These are phyloP conservation scores for Fusarium nanum DNA, from an alignment of 2,329 filamentous ascomycete genomes.

Conservation along the genomic window DNA sequence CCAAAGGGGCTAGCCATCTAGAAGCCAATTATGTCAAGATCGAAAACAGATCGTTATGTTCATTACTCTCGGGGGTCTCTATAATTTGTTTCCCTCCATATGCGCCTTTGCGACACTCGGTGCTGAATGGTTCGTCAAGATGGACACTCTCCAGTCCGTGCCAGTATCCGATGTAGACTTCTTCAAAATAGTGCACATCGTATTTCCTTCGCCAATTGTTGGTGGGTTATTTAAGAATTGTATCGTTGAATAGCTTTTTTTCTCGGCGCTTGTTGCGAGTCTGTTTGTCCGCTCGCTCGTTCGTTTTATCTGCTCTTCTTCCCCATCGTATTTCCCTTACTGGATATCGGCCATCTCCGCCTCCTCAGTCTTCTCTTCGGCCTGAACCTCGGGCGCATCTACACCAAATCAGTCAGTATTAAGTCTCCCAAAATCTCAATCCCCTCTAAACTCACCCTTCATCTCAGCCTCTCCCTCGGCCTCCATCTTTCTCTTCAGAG, in stretches of 20 bases:
- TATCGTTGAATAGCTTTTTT: neutral
- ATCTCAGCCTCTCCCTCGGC: conserved; percentile 62
- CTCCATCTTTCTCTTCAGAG: conserved; percentile 64
- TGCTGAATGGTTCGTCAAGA: neutral
- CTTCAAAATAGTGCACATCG: neutral
- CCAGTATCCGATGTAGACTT: neutral
- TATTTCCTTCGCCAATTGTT: neutral
- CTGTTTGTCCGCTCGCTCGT: neutral
- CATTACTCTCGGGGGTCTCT: conserved; percentile 23
- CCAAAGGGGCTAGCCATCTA: neutral
- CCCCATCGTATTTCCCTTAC: conserved; percentile 4
- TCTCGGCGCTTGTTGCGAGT: neutral
- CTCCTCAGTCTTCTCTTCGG: conserved; percentile 39
- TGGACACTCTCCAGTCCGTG: neutral
- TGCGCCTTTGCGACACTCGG: neutral
- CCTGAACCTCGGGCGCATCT: conserved; percentile 43
- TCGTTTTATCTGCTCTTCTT: neutral
- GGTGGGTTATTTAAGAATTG: conserved; percentile 5
- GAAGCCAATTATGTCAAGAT: neutral
- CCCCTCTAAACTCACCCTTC: conserved; percentile 54
- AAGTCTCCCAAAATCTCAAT: neutral
- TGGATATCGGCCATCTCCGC: conserved; percentile 47
- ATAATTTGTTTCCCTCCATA: neutral
- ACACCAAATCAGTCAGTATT: conserved; percentile 17
- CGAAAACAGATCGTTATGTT: conserved; percentile 14